Base-by-base conservation (phyloP, 1,139 yeast species). In the Suhomyces bribrorum region DNA sequence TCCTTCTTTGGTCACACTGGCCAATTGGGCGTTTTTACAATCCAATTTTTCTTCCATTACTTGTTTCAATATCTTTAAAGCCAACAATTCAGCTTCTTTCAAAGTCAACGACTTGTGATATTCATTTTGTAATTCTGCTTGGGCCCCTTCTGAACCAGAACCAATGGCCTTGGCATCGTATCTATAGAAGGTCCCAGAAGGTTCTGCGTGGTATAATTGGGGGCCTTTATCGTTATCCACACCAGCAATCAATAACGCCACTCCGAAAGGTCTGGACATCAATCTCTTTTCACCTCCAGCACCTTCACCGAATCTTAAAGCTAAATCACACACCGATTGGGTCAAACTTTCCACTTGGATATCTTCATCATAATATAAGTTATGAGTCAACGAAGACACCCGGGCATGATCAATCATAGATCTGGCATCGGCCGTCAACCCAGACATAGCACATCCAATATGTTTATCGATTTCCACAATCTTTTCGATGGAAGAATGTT, bases 181-280 rank as follows among this genome's bases (percentile, higher is more conserved):
- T 64, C 95, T 80, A 70, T 92, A 94, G 56, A 89, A 94, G 2
- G 99, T 92, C 45, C 99, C 99, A 13, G 96, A 86, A 29, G 99
- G 98, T 65, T 94, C 99, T n/a, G 98, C 96, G 61, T 94, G 97
- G 62, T 86, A 86, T 57, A 94, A 77, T 65, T 92, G 98, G 37
- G 97, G 96, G 0, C 98, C 98, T 56, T 87, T 84, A 53, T 88
- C 95, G 45, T 80, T 74, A 66, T 92, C 98, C 52, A 83, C 76
- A 35, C 99, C 99, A 7, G 98, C 98, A 59, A 94, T 85, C 57
- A 94, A 77, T 49, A 94, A 71, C 2, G 99, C 99, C 37, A 94
- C 99, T 59, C 99, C 99, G 64, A 94, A 94, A 8, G 99, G 99
- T 68, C 99, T 82, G 4, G 97, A 88, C 99, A 94, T 94, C 53